Evolutionary conservation across 2,329 filamentous ascomycete genomes (phyloP).

Genomic region (Fusarium chuoi): DNA sequence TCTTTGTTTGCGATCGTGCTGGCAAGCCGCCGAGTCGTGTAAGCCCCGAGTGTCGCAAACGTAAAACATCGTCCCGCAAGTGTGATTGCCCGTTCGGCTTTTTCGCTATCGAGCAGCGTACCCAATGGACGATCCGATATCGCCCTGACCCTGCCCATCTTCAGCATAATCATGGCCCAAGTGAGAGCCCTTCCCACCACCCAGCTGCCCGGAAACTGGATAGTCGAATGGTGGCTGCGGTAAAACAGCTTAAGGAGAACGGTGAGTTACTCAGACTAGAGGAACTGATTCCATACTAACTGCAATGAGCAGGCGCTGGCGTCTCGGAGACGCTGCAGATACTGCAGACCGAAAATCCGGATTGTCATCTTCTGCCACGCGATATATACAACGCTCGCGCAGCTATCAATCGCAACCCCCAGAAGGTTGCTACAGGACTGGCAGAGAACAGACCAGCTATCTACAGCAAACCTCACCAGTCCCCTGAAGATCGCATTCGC

Average conservation of each 20-base stretch:
- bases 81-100: constrained; percentile 77
- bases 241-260: constrained; percentile 73
- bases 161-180: constrained; percentile 72
- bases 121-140: constrained; percentile 74
- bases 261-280: constrained; percentile 57
- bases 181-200: constrained; percentile 73
- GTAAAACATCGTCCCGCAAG: constrained; percentile 74
- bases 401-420: constrained; percentile 72
- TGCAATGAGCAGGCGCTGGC: constrained; percentile 65
- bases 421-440: constrained; percentile 68
- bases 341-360: constrained; percentile 70
- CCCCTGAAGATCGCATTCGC: constrained; percentile 71
- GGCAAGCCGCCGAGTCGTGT: constrained; percentile 71
- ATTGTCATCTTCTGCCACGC: constrained; percentile 70
- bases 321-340: constrained; percentile 75
- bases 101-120: constrained; percentile 74
- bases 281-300: constrained; percentile 42
- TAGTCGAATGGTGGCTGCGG: constrained; percentile 74
- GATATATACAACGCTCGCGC: constrained; percentile 76
- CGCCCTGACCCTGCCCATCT: constrained; percentile 68
- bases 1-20: constrained; percentile 74
- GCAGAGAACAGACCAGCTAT: constrained; percentile 72
- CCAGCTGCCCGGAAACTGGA: constrained; percentile 73
- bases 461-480: constrained; percentile 72
- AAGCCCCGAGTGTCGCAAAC: constrained; percentile 71